A percentile compares a stretch with the other conserved stretches of the same genome.
These are phyloP conservation scores for Teratosphaeria nubilosa DNA, from an alignment of 2,329 filamentous ascomycete genomes.

Conservation along the genomic window DNA sequence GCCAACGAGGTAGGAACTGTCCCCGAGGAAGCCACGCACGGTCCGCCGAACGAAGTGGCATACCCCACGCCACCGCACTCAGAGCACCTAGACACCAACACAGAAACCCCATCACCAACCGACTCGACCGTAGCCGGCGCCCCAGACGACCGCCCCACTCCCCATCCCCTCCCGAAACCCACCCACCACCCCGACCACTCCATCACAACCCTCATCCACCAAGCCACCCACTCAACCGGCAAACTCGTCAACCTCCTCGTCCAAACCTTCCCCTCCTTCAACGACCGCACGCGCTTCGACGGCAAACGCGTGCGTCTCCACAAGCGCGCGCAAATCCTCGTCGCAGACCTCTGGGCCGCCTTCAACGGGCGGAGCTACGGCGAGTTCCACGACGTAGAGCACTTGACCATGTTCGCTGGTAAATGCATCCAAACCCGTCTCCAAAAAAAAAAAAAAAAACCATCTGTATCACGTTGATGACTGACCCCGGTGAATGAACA, in stretches of 20 bases:
- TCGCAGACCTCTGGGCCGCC: conserved; percentile 93
- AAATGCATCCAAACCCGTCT: too few species aligned
- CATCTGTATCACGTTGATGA: too few species aligned
- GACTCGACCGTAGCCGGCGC: neutral
- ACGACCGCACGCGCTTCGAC: conserved; percentile 68
- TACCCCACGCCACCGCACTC: neutral
- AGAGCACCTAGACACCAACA: neutral
- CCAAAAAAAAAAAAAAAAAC: too few species aligned
- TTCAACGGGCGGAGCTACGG: conserved; percentile 76
- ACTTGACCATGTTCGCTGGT: conserved; percentile 93
- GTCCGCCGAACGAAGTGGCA: neutral
- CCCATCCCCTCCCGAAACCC: neutral
- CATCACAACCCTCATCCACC: conserved; percentile 61
- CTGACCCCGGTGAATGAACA: too few species aligned
- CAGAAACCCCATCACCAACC: neutral
- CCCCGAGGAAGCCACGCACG: neutral
- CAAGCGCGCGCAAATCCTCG: conserved; percentile 91
- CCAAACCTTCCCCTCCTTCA: conserved; percentile 72
- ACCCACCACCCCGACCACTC: conserved; percentile 29
- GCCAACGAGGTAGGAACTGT: neutral
- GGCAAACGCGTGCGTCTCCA: conserved; percentile 69
- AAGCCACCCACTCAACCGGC: conserved; percentile 70
- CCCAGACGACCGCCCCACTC: neutral
- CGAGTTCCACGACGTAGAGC: conserved; percentile 79
- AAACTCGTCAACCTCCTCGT: conserved; percentile 77